Conservation (phyloP, 495 filamentous ascomycete genomes). For the Corynascus novoguineensis region DNA sequence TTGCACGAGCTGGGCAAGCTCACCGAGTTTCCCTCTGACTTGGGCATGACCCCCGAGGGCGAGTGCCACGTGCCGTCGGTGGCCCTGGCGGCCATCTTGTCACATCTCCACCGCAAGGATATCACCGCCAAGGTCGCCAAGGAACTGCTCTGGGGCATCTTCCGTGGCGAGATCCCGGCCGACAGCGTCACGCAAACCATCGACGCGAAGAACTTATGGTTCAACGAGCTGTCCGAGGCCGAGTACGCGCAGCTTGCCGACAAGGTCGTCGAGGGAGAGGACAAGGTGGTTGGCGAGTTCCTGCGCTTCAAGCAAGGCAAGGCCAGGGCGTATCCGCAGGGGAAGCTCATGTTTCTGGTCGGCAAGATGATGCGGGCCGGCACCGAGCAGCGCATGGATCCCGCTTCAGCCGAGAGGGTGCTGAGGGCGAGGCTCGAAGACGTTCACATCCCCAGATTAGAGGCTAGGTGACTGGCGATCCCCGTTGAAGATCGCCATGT, state of each 20-base stretch:
- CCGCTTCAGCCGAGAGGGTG: slow-evolving; percentile 61
- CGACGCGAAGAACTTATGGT: slow-evolving; percentile 58
- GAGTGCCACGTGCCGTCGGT: slow-evolving; percentile 49
- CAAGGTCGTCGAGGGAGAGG: slow-evolving; percentile 41
- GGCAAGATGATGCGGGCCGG: slow-evolving; percentile 83
- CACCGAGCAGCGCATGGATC: slow-evolving; percentile 71
- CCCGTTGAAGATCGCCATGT: too few species aligned
- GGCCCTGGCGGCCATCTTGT: slow-evolving; percentile 62
- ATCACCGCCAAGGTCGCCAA: slow-evolving; percentile 79
- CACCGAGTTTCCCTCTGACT: slow-evolving; percentile 29
- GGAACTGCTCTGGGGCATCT: slow-evolving; percentile 59
- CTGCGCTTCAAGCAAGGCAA: slow-evolving; percentile 51
- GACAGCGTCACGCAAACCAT: slow-evolving; percentile 55
- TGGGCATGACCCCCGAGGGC: slow-evolving; percentile 38
- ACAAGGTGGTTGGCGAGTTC: slow-evolving; percentile 66
- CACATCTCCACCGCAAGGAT: slow-evolving; percentile 53
- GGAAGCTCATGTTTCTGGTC: slow-evolving; percentile 81
- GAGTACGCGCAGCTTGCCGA: slow-evolving; percentile 57
- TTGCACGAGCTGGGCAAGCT: slow-evolving; percentile 86
- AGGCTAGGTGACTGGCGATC: not conserved
- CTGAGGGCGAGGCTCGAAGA: slow-evolving; percentile 44
- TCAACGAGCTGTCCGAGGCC: slow-evolving; percentile 53
- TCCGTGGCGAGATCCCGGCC: slow-evolving; percentile 34
- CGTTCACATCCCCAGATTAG: slow-evolving; percentile 10
- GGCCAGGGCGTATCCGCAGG: slow-evolving; percentile 42